Conservation (phyloP, 768 basidiomycete species). For the Mycena rebaudengoi region DNA sequence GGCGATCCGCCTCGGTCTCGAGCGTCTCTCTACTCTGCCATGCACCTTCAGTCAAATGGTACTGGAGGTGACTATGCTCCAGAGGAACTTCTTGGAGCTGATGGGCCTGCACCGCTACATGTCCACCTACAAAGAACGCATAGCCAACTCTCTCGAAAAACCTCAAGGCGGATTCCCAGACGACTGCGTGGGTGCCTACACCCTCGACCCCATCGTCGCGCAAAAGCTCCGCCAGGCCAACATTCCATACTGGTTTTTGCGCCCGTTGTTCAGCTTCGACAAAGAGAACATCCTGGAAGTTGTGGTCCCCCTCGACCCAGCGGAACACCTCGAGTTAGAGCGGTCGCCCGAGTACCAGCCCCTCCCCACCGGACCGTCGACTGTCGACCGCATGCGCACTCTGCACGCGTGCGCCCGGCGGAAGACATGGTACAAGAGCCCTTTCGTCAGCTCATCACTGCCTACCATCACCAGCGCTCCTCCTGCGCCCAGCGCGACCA, state of each 20-base stretch:
- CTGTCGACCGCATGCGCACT: not conserved
- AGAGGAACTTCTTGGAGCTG: conserved; percentile 23
- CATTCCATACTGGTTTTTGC: conserved; percentile 31
- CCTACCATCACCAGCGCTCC: not conserved
- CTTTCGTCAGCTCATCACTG: not conserved
- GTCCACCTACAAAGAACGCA: conserved; percentile 11
- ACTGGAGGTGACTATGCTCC: conserved; percentile 16
- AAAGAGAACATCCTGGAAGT: not conserved
- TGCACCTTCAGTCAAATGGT: not conserved
- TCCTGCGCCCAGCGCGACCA: not conserved
- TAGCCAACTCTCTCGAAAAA: not conserved
- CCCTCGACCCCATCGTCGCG: conserved; percentile 1
- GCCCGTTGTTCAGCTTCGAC: not conserved
- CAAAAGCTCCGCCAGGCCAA: conserved; percentile 23
- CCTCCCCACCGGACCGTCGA: not conserved
- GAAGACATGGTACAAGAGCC: not conserved
- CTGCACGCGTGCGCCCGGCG: not conserved
- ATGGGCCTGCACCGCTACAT: conserved; percentile 15
- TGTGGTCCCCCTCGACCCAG: not conserved
- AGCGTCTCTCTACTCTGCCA: not conserved
- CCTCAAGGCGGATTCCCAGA: not conserved
- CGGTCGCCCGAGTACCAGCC: no score
- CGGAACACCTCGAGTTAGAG: not conserved
- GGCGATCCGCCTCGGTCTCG: not conserved
- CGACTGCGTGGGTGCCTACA: conserved; percentile 21